phyloP scores from a whole-genome alignment of 2,329 filamentous ascomycete species.

The Fusarium aywerte region DNA sequence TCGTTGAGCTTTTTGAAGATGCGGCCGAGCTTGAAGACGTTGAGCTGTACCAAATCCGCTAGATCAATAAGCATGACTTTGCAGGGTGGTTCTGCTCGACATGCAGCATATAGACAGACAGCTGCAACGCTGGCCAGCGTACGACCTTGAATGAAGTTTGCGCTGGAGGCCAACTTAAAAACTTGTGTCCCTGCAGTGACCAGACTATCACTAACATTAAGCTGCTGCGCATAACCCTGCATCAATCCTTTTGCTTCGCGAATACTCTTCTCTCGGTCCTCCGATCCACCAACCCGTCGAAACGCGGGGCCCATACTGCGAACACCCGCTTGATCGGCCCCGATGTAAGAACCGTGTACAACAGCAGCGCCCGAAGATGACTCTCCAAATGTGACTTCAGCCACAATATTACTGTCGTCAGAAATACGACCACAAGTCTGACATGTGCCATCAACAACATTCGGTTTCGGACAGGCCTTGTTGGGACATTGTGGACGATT shows the following conservation, averaged over 20 bases:
- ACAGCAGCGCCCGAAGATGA: conserved; percentile 85
- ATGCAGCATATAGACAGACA: conserved; percentile 91
- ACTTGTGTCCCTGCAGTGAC: conserved; percentile 75
- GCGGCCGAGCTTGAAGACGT: conserved; percentile 91
- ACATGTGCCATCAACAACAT: conserved; percentile 76
- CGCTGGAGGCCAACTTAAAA: conserved; percentile 78
- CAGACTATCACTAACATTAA: conserved; percentile 69
- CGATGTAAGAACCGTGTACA: conserved; percentile 89
- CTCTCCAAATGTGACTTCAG: conserved; percentile 93
- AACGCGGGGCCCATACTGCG: conserved; percentile 73
- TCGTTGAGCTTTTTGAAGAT: conserved; percentile 87
- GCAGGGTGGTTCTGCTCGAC: conserved; percentile 80
- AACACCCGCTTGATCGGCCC: conserved; percentile 84
- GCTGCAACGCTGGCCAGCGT: conserved; percentile 86
- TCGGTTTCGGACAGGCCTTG: conserved; percentile 68
- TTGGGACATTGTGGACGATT: conserved; percentile 65
- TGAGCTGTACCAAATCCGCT: conserved; percentile 82
- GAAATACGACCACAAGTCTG: conserved; percentile 86
- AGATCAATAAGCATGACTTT: conserved; percentile 95
- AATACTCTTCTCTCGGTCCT: conserved; percentile 69
- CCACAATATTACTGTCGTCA: conserved; percentile 87
- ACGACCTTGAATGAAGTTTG: conserved; percentile 87
- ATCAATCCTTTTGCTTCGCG: conserved; percentile 68
- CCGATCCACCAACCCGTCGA: conserved; percentile 66
- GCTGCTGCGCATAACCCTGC: conserved; percentile 69